phyloP scores from a whole-genome alignment of 805 yeast species.

The Hanseniaspora pseudoguilliermondii region DNA sequence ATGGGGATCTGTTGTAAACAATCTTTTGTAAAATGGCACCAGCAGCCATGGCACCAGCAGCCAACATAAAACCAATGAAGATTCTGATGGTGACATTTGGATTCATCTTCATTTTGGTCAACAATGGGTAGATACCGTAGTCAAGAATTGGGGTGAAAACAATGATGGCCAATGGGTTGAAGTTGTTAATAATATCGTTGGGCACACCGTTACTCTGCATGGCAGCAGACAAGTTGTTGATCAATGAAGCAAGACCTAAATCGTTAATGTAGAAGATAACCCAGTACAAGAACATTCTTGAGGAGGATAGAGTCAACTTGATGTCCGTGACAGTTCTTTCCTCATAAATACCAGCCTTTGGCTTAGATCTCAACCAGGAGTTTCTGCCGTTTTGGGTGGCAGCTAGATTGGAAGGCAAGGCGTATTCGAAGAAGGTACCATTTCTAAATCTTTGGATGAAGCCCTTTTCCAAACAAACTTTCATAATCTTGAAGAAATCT shows the following conservation, averaged over 20 bases:
- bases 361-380: slow-evolving; percentile 16
- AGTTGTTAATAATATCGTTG: slow-evolving; percentile 63
- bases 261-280: slow-evolving; percentile 25
- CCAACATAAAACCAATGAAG: slow-evolving; percentile 55
- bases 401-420: slow-evolving; percentile 11
- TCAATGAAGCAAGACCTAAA: slow-evolving; percentile 14
- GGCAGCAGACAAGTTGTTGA: slow-evolving; percentile 13
- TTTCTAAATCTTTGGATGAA: slow-evolving; percentile 32
- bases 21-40: slow-evolving; percentile 64
- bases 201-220: slow-evolving; percentile 44
- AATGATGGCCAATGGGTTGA: slow-evolving; percentile 64
- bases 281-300: slow-evolving; percentile 36
- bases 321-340: slow-evolving; percentile 39
- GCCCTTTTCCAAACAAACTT: slow-evolving; percentile 32
- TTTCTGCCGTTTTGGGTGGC: slow-evolving; percentile 13
- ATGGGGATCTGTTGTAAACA: slow-evolving; percentile 61
- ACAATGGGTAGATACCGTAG: slow-evolving; percentile 38
- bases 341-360: slow-evolving; percentile 19
- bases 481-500: slow-evolving; percentile 33
- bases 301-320: slow-evolving; percentile 33
- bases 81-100: slow-evolving; percentile 55
- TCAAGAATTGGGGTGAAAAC: slow-evolving; percentile 65
- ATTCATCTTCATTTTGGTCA: slow-evolving; percentile 42
- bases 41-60: slow-evolving; percentile 53
- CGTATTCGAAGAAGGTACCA: slow-evolving; percentile 37